These are phyloP conservation scores for Chlorella sp. DNA, from an alignment of 139 green algal genomes.

Conservation along the genomic window DNA sequence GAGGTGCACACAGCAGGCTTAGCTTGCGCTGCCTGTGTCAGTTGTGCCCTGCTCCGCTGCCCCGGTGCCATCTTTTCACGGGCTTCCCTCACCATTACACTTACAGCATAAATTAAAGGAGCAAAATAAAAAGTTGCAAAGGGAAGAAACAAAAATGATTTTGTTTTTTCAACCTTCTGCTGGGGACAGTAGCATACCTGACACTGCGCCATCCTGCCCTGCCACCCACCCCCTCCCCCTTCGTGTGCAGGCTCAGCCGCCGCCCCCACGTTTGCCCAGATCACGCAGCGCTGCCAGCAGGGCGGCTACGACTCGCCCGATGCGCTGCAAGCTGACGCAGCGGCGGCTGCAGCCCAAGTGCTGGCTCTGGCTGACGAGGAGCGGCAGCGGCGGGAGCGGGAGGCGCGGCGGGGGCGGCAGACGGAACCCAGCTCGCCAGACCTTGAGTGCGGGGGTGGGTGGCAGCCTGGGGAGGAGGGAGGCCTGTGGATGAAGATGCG, in stretches of 20 bases:
- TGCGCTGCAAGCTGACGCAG: slow-evolving; percentile 3
- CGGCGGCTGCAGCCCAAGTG: background rate
- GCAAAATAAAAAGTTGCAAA: too few species aligned
- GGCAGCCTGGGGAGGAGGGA: background rate
- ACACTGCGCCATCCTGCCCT: too few species aligned
- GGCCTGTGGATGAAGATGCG: background rate
- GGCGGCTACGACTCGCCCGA: background rate
- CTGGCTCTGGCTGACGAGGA: background rate
- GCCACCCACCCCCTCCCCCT: background rate
- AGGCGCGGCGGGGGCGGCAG: background rate
- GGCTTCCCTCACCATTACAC: too few species aligned
- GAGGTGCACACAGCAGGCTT: background rate
- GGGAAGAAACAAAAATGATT: too few species aligned
- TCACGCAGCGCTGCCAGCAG: background rate
- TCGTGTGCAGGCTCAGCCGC: background rate
- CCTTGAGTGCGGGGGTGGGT: background rate
- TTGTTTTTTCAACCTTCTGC: too few species aligned
- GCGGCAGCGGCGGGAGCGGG: background rate
- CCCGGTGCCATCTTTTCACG: too few species aligned
- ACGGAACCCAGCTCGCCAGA: background rate
- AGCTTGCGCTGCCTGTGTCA: background rate
- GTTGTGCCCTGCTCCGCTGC: too few species aligned
- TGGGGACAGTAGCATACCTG: too few species aligned
- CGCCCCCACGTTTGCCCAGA: background rate
- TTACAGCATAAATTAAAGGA: too few species aligned